Evolutionary conservation across 2,329 filamentous ascomycete species (phyloP).

Genomic region (Colletotrichum cuscutae): DNA sequence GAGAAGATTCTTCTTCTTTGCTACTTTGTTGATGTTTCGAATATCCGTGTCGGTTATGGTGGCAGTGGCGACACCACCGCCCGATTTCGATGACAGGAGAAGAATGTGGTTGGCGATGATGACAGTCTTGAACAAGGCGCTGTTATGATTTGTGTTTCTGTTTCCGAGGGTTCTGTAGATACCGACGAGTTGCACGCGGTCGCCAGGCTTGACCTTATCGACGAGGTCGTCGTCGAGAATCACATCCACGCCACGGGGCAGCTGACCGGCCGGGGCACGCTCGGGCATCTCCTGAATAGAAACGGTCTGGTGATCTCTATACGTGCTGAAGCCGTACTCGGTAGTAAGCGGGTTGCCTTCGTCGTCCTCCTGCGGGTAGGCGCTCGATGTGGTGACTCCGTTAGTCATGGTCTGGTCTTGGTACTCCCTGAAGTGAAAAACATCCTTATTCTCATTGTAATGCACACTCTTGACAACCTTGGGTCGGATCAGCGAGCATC

Average conservation of each 20-base stretch:
- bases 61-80: slow-evolving; percentile 90
- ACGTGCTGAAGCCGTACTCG: slow-evolving; percentile 95
- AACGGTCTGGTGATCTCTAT: slow-evolving; percentile 96
- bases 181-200: slow-evolving; percentile 96
- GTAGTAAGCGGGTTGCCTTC: slow-evolving; percentile 92
- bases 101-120: slow-evolving; percentile 96
- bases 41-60: slow-evolving; percentile 97
- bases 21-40: slow-evolving; percentile 96
- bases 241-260: slow-evolving; percentile 94
- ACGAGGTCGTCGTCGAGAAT: slow-evolving; percentile 97
- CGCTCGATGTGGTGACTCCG: slow-evolving; percentile 86
- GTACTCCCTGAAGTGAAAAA: slow-evolving; percentile 91
- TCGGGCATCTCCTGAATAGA: slow-evolving; percentile 99
- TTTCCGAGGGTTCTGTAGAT: slow-evolving; percentile 96
- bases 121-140: slow-evolving; percentile 93
- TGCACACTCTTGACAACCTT: slow-evolving; percentile 99
- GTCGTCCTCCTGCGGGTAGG: slow-evolving; percentile 94
- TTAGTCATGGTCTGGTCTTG: slow-evolving; percentile 98
- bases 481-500: slow-evolving; percentile 92
- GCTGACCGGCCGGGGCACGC: slow-evolving; percentile 91
- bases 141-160: slow-evolving; percentile 89
- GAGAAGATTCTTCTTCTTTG: slow-evolving; percentile 94
- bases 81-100: slow-evolving; percentile 93
- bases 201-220: slow-evolving; percentile 93
- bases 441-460: slow-evolving; percentile 87